Percentiles rank a stretch among this genome's conserved stretches.
These are phyloP conservation scores for Prunus armeniaca DNA, from an alignment of 306 rosid genomes.

Conservation along the genomic window DNA sequence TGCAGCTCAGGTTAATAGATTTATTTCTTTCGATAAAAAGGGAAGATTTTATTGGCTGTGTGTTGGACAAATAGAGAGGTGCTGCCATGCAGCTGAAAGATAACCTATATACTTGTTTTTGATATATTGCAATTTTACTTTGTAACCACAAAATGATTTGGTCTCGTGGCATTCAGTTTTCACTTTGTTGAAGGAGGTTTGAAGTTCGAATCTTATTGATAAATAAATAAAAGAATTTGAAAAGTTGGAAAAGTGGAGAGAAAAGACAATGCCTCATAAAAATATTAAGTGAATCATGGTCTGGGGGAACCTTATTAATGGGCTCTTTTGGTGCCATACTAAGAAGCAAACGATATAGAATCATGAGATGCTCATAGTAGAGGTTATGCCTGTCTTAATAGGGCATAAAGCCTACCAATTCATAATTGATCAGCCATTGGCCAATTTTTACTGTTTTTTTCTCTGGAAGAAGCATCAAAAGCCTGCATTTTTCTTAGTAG, in stretches of 20 bases:
- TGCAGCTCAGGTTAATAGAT: too few species aligned
- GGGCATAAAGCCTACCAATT: constrained; percentile 26
- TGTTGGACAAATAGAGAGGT: background rate
- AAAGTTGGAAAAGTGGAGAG: background rate
- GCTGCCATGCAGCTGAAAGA: background rate
- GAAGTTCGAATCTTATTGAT: too few species aligned
- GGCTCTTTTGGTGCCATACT: constrained; percentile 24
- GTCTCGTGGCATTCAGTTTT: too few species aligned
- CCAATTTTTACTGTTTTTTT: constrained; percentile 1
- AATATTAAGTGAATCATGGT: background rate
- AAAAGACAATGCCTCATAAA: background rate
- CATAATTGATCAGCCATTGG: constrained; percentile 8
- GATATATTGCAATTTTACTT: too few species aligned
- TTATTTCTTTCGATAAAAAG: too few species aligned
- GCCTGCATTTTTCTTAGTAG: constrained; percentile 9
- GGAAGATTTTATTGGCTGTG: background rate
- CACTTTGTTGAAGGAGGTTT: too few species aligned
- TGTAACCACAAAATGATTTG: too few species aligned
- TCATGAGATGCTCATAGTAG: constrained; percentile 18
- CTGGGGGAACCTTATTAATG: background rate
- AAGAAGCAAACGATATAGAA: constrained; percentile 29
- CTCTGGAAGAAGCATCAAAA: background rate
- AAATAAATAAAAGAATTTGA: too few species aligned
- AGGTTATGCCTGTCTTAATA: background rate
- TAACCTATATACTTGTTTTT: too few species aligned